phyloP scores from a whole-genome alignment of 805 yeast genomes.

The Saccharomycopsis sp. region DNA sequence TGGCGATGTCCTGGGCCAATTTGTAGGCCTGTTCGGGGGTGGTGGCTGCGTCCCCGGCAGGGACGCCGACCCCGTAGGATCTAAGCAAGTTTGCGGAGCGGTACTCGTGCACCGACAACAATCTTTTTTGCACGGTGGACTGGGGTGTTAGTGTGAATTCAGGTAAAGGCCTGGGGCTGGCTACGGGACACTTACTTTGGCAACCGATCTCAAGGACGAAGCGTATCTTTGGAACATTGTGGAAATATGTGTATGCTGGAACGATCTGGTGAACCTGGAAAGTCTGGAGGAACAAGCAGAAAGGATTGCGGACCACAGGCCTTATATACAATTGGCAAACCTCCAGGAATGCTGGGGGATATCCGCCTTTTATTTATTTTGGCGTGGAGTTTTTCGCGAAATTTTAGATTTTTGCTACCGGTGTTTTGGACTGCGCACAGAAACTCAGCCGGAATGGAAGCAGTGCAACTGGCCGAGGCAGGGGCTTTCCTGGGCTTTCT shows the following conservation, averaged over 20 bases:
- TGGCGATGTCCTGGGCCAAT: slow-evolving; percentile 62
- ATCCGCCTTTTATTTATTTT: background rate
- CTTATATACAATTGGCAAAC: background rate
- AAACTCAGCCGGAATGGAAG: no score
- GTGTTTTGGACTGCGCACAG: no score
- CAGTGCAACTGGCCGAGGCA: background rate
- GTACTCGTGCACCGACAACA: slow-evolving; percentile 88
- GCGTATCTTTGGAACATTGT: background rate
- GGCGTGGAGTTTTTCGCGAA: no score
- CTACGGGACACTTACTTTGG: no score
- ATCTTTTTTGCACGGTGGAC: slow-evolving; percentile 41
- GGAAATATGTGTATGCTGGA: background rate
- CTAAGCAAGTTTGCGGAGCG: slow-evolving; percentile 86
- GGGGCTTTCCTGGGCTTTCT: no score
- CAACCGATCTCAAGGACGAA: slow-evolving; percentile 1
- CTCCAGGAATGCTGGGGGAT: background rate
- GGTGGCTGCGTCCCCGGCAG: slow-evolving; percentile 84
- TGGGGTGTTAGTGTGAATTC: no score
- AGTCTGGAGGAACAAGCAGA: background rate
- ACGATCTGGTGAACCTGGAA: background rate
- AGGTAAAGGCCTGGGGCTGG: no score
- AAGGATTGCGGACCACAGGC: no score
- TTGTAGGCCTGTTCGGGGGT: slow-evolving; percentile 84
- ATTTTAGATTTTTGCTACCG: no score
- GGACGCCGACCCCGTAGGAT: slow-evolving; percentile 82